Conservation (phyloP, 2,329 filamentous ascomycete genomes). For the Cercospora sesami region DNA sequence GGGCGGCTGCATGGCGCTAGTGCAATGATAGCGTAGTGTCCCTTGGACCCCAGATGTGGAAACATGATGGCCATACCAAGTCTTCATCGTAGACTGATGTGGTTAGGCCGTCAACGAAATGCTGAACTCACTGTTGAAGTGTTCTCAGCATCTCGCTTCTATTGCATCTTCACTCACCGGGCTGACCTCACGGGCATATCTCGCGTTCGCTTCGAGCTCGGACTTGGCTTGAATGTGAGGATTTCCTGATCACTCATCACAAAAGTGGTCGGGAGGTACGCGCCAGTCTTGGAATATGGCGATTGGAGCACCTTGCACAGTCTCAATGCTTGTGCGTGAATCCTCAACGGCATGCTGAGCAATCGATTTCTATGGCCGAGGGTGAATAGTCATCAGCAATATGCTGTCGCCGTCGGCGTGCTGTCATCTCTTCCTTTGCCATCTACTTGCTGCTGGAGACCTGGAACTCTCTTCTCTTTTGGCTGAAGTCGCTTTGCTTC, state of each 20-base stretch:
- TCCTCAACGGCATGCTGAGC: neutral
- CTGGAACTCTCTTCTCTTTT: neutral
- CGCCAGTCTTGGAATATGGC: neutral
- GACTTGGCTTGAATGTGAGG: neutral
- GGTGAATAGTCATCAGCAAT: neutral
- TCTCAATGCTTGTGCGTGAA: neutral
- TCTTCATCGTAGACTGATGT: neutral
- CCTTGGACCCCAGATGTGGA: neutral
- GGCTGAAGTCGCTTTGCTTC: neutral
- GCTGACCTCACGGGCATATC: neutral
- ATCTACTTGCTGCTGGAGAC: neutral
- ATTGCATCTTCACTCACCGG: neutral
- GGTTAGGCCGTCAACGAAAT: neutral
- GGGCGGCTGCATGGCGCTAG: neutral
- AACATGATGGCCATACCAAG: neutral
- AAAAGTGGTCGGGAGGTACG: neutral
- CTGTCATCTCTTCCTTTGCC: neutral
- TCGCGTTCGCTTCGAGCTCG: neutral
- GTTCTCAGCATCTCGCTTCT: neutral
- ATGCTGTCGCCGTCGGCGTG: neutral
- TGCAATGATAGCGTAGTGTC: neutral
- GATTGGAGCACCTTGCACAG: neutral
- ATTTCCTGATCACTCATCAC: constrained; percentile 18
- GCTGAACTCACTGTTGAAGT: neutral
- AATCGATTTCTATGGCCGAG: neutral